Conservation (phyloP, 805 yeast species). For the Hanseniaspora taiwanica region DNA sequence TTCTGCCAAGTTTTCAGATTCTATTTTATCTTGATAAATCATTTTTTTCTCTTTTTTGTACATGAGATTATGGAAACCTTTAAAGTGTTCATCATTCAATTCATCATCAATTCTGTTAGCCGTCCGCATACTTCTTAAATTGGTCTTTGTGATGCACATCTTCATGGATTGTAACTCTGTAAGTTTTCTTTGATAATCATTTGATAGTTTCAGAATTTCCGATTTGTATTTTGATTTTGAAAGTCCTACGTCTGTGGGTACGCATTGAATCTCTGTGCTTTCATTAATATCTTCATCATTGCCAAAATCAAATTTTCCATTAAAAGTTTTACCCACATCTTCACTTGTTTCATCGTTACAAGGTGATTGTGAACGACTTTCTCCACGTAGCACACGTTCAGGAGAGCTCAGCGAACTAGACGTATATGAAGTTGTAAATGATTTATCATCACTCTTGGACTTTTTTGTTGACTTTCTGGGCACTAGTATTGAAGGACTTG, state of each 20-base stretch:
- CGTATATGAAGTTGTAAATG: no score
- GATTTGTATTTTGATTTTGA: no score
- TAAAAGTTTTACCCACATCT: not conserved
- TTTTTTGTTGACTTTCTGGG: no score
- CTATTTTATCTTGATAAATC: conserved; percentile 35
- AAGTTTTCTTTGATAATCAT: not conserved
- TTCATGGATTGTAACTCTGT: no score
- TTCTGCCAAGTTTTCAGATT: conserved; percentile 44
- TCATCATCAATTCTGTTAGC: conserved; percentile 31
- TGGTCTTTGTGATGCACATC: not conserved
- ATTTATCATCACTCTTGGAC: no score
- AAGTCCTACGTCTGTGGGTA: no score
- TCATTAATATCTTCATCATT: not conserved
- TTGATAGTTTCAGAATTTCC: no score
- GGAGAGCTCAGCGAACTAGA: no score
- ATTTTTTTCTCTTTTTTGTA: conserved; percentile 52
- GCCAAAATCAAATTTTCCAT: not conserved
- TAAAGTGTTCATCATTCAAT: conserved; percentile 32
- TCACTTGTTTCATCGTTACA: not conserved
- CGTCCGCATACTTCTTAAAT: conserved; percentile 1
- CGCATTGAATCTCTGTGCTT: no score
- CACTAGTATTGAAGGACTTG: no score
- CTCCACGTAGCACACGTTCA: no score
- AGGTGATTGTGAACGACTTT: not conserved
- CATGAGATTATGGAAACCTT: conserved; percentile 42